Evolutionary conservation across 78 protist genomes (phyloP).

Genomic region (Dictyostelium purpureum): DNA sequence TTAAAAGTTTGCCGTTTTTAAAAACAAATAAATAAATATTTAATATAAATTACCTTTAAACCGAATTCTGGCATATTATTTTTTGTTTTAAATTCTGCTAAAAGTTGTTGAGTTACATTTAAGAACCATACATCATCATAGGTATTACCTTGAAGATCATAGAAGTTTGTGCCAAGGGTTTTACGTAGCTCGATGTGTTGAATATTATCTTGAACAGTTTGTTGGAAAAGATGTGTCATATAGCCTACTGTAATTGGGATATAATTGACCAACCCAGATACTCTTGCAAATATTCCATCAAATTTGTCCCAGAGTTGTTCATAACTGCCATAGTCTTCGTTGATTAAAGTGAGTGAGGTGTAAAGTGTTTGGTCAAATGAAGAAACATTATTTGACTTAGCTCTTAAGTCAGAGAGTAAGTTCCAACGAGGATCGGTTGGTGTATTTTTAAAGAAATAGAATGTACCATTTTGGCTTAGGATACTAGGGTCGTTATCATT

Average conservation of each 20-base stretch:
- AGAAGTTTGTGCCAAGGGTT: slow-evolving; percentile 3
- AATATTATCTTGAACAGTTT: slow-evolving; percentile 37
- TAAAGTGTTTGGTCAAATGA: background rate
- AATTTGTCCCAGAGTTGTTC: slow-evolving; percentile 48
- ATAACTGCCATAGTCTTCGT: slow-evolving; percentile 34
- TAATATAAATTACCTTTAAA: slow-evolving; percentile 40
- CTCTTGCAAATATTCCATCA: slow-evolving; percentile 33
- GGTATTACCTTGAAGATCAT: slow-evolving; percentile 12
- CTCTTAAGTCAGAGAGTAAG: background rate
- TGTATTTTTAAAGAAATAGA: slow-evolving; percentile 1
- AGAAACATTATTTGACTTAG: background rate
- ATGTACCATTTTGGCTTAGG: background rate
- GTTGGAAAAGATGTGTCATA: slow-evolving; percentile 23
- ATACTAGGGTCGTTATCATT: background rate
- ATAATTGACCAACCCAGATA: slow-evolving; percentile 20
- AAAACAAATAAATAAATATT: too few species aligned
- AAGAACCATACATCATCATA: slow-evolving; percentile 46
- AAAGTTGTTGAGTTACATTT: background rate
- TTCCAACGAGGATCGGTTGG: slow-evolving; percentile 32
- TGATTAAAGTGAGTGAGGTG: background rate
- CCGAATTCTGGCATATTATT: slow-evolving; percentile 22
- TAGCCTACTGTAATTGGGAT: slow-evolving; percentile 27
- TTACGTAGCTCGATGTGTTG: slow-evolving; percentile 64
- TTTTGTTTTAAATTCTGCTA: background rate
- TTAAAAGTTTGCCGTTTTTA: too few species aligned